Evolutionary conservation across 345 rosid species (phyloP).

Genomic region (Murraya paniculata): DNA sequence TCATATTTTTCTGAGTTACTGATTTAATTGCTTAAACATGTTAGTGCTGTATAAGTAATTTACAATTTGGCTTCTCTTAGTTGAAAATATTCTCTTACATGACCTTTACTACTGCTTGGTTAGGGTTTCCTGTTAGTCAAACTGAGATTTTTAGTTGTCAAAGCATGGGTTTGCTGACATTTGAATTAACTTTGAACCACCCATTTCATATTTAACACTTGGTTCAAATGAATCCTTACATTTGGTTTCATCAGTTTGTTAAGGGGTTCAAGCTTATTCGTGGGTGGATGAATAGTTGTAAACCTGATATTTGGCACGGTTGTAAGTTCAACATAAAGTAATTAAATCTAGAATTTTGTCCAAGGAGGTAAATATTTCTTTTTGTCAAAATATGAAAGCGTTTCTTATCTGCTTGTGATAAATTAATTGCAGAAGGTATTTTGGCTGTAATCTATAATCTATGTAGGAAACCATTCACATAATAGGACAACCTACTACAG

Average conservation of each 20-base stretch:
- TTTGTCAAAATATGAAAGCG: background rate
- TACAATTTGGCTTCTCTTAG: background rate
- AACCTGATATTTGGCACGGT: background rate
- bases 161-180: background rate
- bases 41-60: background rate
- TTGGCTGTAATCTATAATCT: background rate
- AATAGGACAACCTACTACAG: background rate
- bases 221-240: background rate
- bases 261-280: background rate
- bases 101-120: background rate
- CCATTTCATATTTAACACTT: background rate
- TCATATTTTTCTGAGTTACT: slow-evolving; percentile 1
- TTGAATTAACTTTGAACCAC: background rate
- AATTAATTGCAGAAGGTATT: background rate
- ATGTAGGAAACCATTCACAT: background rate
- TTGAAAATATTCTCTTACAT: background rate
- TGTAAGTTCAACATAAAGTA: background rate
- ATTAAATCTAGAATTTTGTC: no score
- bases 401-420: background rate
- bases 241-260: background rate
- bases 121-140: background rate
- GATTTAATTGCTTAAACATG: background rate
- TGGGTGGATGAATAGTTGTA: background rate
- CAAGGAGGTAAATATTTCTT: background rate
- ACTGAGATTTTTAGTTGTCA: background rate